These are phyloP conservation scores for Chaetomiaceae sp. DNA, from an alignment of 2,329 filamentous ascomycete species.

Conservation along the genomic window DNA sequence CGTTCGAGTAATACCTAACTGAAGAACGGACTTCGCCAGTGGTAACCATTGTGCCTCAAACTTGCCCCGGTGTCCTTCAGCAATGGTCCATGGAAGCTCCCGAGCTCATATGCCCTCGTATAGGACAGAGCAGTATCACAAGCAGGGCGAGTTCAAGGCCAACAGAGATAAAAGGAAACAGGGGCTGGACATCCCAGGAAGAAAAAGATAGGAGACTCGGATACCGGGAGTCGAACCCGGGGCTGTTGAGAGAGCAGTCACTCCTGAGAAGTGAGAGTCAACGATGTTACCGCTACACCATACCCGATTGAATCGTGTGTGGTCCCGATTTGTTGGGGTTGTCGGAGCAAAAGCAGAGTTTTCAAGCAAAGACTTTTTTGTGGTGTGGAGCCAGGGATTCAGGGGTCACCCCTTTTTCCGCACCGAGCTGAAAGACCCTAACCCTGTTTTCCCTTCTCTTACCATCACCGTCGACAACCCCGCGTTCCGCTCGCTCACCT, in stretches of 20 bases:
- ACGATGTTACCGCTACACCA: conserved; percentile 21
- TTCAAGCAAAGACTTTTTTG: conserved; percentile 2
- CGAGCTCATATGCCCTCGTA: too few species aligned
- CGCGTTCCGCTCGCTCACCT: not conserved
- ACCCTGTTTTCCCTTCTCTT: not conserved
- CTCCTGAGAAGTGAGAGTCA: conserved; percentile 18
- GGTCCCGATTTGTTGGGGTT: conserved; percentile 1
- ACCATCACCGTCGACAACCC: too few species aligned
- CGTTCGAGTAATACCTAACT: too few species aligned
- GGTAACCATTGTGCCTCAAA: too few species aligned
- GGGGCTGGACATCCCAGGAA: not conserved
- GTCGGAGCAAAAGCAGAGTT: not conserved
- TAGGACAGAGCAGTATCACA: too few species aligned
- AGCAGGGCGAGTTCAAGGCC: too few species aligned
- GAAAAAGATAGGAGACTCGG: conserved; percentile 10
- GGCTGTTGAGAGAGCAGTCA: conserved; percentile 19
- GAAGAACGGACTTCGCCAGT: too few species aligned
- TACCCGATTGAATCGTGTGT: conserved; percentile 16
- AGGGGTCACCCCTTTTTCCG: not conserved
- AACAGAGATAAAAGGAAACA: not conserved
- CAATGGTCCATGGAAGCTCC: too few species aligned
- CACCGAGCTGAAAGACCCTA: not conserved
- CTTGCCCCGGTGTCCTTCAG: too few species aligned
- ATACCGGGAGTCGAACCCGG: conserved; percentile 22
- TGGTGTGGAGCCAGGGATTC: not conserved